A percentile compares a stretch with the other conserved stretches of the same genome.
phyloP scores from a whole-genome alignment of 805 yeast genomes.

The Pichia pseudocactophila region DNA sequence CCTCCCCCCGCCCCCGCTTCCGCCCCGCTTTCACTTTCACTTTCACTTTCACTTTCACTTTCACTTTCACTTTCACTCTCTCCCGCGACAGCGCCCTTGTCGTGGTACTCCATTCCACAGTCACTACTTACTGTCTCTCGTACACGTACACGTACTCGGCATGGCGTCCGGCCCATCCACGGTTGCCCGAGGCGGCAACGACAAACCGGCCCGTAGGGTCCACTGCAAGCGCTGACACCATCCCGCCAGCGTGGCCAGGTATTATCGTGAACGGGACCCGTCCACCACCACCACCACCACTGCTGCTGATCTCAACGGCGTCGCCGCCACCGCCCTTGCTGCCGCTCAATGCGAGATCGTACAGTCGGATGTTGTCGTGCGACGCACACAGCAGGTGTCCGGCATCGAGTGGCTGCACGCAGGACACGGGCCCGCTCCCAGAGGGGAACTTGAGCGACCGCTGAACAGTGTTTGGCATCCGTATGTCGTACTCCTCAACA shows the following conservation, averaged over 20 bases:
- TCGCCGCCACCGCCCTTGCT: no score
- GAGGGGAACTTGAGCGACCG: conserved; percentile 66
- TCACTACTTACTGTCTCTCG: conserved; percentile 7
- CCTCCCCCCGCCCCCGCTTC: no score
- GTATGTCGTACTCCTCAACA: conserved; percentile 66
- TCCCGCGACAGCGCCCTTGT: no score
- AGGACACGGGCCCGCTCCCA: conserved; percentile 85
- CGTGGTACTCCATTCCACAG: no score
- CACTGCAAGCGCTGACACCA: conserved; percentile 62
- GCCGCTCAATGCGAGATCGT: no score
- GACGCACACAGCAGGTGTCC: conserved; percentile 81
- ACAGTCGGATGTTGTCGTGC: conserved; percentile 78
- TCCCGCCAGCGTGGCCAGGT: conserved; percentile 96
- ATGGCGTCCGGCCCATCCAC: conserved; percentile 87
- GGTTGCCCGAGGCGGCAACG: conserved; percentile 85
- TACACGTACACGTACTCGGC: conserved; percentile 61
- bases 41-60: no score
- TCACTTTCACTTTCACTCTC: no score
- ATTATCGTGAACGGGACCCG: conserved; percentile 78
- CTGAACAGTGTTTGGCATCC: conserved; percentile 44
- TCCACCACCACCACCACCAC: no score
- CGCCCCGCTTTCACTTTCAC: no score
- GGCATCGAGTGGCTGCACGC: conserved; percentile 74
- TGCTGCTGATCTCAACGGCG: no score
- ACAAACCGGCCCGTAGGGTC: conserved; percentile 85